Evolutionary conservation across 352 stramenopile species (phyloP).

Genomic region (Phytophthora ohioensis): DNA sequence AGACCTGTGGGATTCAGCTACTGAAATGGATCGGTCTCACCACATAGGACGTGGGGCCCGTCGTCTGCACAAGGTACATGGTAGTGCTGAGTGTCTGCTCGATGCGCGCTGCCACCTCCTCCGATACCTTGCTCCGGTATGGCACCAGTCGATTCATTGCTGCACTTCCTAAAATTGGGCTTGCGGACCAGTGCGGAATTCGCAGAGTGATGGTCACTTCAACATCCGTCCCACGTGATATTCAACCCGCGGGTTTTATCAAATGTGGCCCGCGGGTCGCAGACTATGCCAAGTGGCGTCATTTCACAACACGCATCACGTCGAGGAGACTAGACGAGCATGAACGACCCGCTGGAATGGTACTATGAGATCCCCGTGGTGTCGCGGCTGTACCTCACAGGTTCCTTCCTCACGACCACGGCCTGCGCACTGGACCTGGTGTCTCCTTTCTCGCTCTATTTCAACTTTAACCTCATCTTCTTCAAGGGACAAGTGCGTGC

Average conservation of each 20-base stretch:
- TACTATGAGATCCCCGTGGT: conserved; percentile 99
- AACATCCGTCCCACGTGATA: conserved; percentile 27
- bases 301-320: conserved; percentile 34
- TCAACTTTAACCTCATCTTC: conserved; percentile 97
- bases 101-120: conserved; percentile 60
- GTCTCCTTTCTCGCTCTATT: conserved; percentile 96
- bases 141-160: conserved; percentile 73
- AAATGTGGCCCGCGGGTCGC: conserved; percentile 7
- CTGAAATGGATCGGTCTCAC: conserved; percentile 32
- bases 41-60: conserved; percentile 80
- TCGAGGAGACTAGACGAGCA: conserved; percentile 30
- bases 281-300: conserved; percentile 43
- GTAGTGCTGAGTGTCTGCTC: conserved; percentile 69
- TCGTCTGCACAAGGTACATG: conserved; percentile 88
- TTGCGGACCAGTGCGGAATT: not conserved
- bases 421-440: conserved; percentile 97
- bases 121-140: conserved; percentile 67
- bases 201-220: conserved; percentile 44
- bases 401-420: conserved; percentile 97
- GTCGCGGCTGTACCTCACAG: conserved; percentile 97
- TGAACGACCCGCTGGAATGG: conserved; percentile 94
- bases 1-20: not conserved
- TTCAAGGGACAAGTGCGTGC: conserved; percentile 94
- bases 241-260: conserved; percentile 13
- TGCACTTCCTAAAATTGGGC: conserved; percentile 6